Evolutionary conservation across 108 stramenopile species (phyloP), one percentile per base, ranked within the genome.

Genomic region (Cyclotella atomus): DNA sequence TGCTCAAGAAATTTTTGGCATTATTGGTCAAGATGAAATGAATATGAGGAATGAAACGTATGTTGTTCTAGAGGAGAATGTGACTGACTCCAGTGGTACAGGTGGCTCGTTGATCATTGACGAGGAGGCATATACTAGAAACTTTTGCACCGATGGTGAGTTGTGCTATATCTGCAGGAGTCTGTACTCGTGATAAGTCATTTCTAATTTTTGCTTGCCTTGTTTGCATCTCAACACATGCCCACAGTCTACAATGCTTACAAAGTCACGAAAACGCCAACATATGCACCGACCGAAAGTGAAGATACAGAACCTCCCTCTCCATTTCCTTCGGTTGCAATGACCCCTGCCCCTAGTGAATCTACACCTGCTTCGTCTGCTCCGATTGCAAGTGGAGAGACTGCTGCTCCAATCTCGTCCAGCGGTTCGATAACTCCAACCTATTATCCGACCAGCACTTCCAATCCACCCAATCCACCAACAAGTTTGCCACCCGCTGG

Each of bases 71-170:
- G 47, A 17, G 9, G n/a, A 4, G 10, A 49, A n/a, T 19, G 47
- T 49, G 9, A 19, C 4, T 17, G 47, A 49, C 4, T 9, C 10
- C n/a, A n/a, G 47, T 49, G 56, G 56, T 32, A 15, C 32, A 9
- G 29, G n/a, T 15, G 29, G 0, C 10, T 32, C 32, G 56, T 12
- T 57, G 28, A n/a, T n/a, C n/a, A n/a, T n/a, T n/a, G 60, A 61
- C 21, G 36, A 61, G 2, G 60, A 61, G 24, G 43, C 1, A 6
- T 61, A 61, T 21, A 61, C 60, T 23, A 27, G 41, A 12, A 61
- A 41, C 6, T 61, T 61, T 24, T 61, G 60, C 38, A 61, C 60
- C 43, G 60, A 61, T 16, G 56, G 56, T 57, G 12, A 57, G 56
- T 57, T 23, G 23, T 23, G 1, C 1, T 9, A 10, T 2, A 52